Evolutionary conservation across 768 basidiomycete species (phyloP).

Genomic region (Leccinum broughii): DNA sequence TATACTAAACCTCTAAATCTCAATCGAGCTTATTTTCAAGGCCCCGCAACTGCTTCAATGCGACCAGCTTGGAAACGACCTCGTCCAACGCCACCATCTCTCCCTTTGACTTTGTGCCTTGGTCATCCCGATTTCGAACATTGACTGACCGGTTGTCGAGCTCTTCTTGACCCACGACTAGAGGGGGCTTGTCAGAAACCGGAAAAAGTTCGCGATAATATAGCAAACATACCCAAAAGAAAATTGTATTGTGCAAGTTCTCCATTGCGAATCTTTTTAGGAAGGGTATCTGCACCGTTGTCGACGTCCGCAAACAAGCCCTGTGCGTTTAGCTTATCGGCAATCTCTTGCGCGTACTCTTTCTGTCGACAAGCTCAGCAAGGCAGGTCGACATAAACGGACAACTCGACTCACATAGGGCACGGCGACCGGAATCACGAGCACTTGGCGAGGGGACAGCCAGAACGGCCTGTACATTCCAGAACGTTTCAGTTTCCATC

Average conservation of each 20-base stretch:
- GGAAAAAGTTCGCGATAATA: background rate
- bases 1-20: slow-evolving; percentile 11
- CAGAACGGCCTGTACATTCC: slow-evolving; percentile 82
- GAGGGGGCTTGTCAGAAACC: slow-evolving; percentile 7
- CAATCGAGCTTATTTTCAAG: slow-evolving; percentile 52
- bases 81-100: slow-evolving; percentile 75
- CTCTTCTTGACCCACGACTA: slow-evolving; percentile 96
- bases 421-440: slow-evolving; percentile 90
- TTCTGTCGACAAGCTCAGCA: slow-evolving; percentile 47
- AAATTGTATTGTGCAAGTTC: slow-evolving; percentile 99
- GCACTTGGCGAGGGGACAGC: slow-evolving; percentile 93
- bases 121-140: slow-evolving; percentile 92
- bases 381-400: slow-evolving; percentile 3
- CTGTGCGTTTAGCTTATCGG: slow-evolving; percentile 57
- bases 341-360: slow-evolving; percentile 86
- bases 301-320: slow-evolving; percentile 93
- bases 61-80: slow-evolving; percentile 65
- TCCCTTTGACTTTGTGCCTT: slow-evolving; percentile 78
- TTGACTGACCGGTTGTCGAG: slow-evolving; percentile 86
- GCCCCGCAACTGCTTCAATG: slow-evolving; percentile 61
- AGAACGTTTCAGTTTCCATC: background rate
- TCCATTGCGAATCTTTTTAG: slow-evolving; percentile 96
- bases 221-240: slow-evolving; percentile 71
- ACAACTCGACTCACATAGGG: slow-evolving; percentile 66
- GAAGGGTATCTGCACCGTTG: slow-evolving; percentile 86